Evolutionary conservation across 1,284 basidiomycete species (phyloP).

Genomic region (Salmacisia buchloeana): DNA sequence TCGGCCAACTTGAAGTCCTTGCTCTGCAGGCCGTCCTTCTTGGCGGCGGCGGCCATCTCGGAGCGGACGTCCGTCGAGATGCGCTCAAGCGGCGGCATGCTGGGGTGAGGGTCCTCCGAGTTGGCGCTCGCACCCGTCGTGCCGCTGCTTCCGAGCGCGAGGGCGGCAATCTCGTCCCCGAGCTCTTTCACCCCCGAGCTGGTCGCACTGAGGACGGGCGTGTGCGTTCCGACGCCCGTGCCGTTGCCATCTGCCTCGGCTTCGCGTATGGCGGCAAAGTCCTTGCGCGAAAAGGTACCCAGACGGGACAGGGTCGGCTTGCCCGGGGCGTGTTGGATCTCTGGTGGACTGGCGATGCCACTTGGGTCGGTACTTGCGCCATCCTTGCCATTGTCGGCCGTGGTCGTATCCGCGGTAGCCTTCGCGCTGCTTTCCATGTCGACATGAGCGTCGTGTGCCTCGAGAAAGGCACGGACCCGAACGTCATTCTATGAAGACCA

Average conservation of each 20-base stretch:
- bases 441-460: slow-evolving; percentile 34
- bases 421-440: neutral
- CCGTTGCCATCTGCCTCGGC: too few relatives aligned
- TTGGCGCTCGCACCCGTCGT: neutral
- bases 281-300: slow-evolving; percentile 12
- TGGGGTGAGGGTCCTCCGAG: neutral
- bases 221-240: too few relatives aligned
- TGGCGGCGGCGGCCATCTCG: slow-evolving; percentile 37
- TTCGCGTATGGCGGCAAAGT: neutral
- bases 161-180: neutral
- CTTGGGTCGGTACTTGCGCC: too few relatives aligned
- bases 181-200: neutral
- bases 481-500: slow-evolving; percentile 24
- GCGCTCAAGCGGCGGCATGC: slow-evolving; percentile 27
- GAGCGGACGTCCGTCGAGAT: slow-evolving; percentile 30
- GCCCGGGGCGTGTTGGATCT: slow-evolving; percentile 22
- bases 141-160: neutral
- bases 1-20: slow-evolving; percentile 44
- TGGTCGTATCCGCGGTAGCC: neutral
- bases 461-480: slow-evolving; percentile 34
- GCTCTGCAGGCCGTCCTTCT: slow-evolving; percentile 35
- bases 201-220: neutral
- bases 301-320: slow-evolving; percentile 27
- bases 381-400: neutral
- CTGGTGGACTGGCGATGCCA: neutral